Percentiles rank a stretch among this genome's conserved stretches.
phyloP scores from a whole-genome alignment of 768 basidiomycete species.

The Pholiota molesta region DNA sequence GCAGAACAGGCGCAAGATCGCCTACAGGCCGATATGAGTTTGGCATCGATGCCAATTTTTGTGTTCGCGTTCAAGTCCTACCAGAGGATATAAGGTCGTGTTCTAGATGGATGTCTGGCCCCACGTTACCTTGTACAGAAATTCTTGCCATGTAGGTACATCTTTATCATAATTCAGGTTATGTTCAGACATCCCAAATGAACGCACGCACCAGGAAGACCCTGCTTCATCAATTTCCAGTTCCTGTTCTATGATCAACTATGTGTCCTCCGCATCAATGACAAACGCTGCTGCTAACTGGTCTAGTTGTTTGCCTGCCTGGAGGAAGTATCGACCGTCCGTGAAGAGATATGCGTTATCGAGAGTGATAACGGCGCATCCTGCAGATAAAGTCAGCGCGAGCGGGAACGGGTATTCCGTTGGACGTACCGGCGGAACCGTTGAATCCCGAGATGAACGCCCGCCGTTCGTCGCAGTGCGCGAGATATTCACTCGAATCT shows the following conservation, averaged over 20 bases:
- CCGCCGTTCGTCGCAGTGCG: conserved; percentile 80
- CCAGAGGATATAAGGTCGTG: not conserved
- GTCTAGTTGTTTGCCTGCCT: conserved; percentile 90
- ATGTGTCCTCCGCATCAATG: not conserved
- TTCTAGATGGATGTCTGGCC: not conserved
- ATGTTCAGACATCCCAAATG: not conserved
- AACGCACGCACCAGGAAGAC: conserved; percentile 63
- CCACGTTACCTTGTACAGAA: conserved; percentile 63
- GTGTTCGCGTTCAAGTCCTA: conserved; percentile 65
- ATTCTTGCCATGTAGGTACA: conserved; percentile 91
- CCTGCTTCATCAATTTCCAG: conserved; percentile 94
- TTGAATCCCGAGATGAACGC: conserved; percentile 93
- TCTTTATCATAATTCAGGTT: conserved; percentile 43
- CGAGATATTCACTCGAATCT: conserved; percentile 92
- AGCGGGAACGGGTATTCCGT: conserved; percentile 1
- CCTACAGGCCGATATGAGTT: conserved; percentile 68
- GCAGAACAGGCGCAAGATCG: not conserved
- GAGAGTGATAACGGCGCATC: conserved; percentile 75
- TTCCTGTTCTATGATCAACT: conserved; percentile 49
- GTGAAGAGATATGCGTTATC: conserved; percentile 85
- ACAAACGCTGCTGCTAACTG: conserved; percentile 44
- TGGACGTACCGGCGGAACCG: conserved; percentile 80
- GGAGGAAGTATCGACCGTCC: conserved; percentile 94
- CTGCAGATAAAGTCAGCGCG: conserved; percentile 33
- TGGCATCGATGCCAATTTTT: conserved; percentile 83